phyloP scores from a whole-genome alignment of 192 early-diverging fungal genomes.

The Gaertneriomyces sp. region DNA sequence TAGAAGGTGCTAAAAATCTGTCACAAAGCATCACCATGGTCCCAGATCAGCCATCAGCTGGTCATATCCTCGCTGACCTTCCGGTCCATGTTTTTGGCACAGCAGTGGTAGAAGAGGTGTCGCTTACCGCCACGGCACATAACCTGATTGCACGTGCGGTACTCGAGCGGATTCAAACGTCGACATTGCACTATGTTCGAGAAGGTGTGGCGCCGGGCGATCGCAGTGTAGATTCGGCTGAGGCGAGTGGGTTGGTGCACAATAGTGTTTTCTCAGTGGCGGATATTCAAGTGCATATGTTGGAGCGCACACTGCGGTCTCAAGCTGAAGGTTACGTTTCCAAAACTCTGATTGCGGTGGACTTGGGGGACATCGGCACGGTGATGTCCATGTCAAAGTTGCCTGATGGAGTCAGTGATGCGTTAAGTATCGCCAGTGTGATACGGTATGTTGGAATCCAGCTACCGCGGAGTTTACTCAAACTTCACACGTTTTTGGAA shows the following conservation, averaged over 20 bases:
- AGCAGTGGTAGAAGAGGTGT: not conserved
- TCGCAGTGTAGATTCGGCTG: not conserved
- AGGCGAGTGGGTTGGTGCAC: slow-evolving; percentile 1
- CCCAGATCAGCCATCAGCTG: not conserved
- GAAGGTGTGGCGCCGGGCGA: not conserved
- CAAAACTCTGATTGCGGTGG: slow-evolving; percentile 17
- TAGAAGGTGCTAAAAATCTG: slow-evolving; percentile 1
- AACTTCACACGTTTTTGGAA: slow-evolving; percentile 70
- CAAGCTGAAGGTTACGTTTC: not conserved
- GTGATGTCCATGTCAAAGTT: slow-evolving; percentile 2
- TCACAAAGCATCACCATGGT: not conserved
- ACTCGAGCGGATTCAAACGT: slow-evolving; percentile 11
- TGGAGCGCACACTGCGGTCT: slow-evolving; percentile 3
- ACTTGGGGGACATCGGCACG: not conserved
- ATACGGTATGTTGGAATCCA: slow-evolving; percentile 26
- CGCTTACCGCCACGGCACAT: slow-evolving; percentile 20
- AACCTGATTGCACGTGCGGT: slow-evolving; percentile 22
- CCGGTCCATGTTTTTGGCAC: slow-evolving; percentile 12
- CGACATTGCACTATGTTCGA: slow-evolving; percentile 3
- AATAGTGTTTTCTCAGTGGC: slow-evolving; percentile 8
- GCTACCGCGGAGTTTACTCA: slow-evolving; percentile 60
- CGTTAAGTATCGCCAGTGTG: not conserved
- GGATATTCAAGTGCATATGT: slow-evolving; percentile 16
- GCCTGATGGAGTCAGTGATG: not conserved
- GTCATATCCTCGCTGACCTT: not conserved